Conservation (phyloP, 352 stramenopile genomes). For the Phytophthora ramorum region DNA sequence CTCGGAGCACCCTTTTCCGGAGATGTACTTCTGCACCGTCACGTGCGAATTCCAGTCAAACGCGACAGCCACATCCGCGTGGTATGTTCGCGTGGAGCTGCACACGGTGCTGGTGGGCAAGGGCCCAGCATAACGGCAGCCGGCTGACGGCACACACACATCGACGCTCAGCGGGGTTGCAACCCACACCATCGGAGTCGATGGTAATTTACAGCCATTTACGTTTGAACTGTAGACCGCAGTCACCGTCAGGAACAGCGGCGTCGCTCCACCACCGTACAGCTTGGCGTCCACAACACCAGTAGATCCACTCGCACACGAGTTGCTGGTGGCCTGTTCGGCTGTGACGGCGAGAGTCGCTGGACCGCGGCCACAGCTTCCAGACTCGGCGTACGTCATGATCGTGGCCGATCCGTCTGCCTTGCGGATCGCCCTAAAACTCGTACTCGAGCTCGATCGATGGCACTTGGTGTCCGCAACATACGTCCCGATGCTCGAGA, state of each 20-base stretch:
- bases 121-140: too few species aligned
- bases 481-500: constrained; percentile 2
- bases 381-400: constrained; percentile 10
- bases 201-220: neutral
- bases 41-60: too few species aligned
- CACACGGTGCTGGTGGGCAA: too few species aligned
- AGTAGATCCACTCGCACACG: neutral
- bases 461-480: constrained; percentile 20
- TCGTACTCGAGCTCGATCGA: constrained; percentile 3
- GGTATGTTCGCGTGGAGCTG: too few species aligned
- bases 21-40: too few species aligned
- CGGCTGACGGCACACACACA: too few species aligned
- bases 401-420: constrained; percentile 13
- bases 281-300: constrained; percentile 7
- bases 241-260: constrained; percentile 9
- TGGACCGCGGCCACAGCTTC: neutral
- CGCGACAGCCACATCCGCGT: too few species aligned
- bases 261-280: constrained; percentile 9
- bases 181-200: constrained; percentile 1
- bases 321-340: constrained; percentile 7
- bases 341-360: neutral
- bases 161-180: constrained; percentile 4
- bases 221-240: neutral
- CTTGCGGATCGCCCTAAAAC: constrained; percentile 7
- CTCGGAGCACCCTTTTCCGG: too few species aligned